Conservation (phyloP, 2,329 filamentous ascomycete genomes). For the Alternaria longipes region DNA sequence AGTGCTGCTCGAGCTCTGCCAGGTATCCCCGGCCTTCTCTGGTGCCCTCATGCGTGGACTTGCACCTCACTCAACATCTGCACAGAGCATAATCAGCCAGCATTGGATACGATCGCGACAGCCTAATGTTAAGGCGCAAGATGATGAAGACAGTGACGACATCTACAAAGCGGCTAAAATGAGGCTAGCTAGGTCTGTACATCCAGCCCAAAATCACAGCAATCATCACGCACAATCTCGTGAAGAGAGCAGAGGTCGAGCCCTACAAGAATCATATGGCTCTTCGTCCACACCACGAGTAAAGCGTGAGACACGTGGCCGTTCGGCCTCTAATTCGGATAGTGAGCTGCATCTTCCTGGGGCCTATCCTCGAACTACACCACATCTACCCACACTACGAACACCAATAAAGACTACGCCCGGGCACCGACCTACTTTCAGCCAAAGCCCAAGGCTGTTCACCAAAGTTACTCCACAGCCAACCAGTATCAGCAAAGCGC, state of each 20-base stretch:
- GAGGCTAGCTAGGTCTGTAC: background rate
- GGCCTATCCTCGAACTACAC: slow-evolving; percentile 6
- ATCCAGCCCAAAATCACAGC: background rate
- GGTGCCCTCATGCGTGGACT: slow-evolving; percentile 47
- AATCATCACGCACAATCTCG: background rate
- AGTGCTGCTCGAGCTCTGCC: slow-evolving; percentile 42
- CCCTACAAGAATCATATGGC: background rate
- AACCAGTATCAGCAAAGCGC: background rate
- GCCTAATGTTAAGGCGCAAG: background rate
- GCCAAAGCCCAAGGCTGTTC: background rate
- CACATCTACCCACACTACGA: background rate
- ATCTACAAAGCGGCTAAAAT: slow-evolving; percentile 20
- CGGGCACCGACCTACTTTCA: background rate
- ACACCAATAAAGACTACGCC: background rate
- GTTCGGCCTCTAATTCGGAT: slow-evolving; percentile 19
- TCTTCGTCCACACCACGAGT: slow-evolving; percentile 17
- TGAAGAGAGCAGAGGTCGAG: background rate
- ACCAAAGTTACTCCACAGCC: background rate
- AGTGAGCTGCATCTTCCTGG: slow-evolving; percentile 19
- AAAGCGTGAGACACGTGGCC: slow-evolving; percentile 20
- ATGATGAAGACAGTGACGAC: slow-evolving; percentile 15
- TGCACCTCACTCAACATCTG: slow-evolving; percentile 40
- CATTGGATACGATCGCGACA: slow-evolving; percentile 12
- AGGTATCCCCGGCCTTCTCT: slow-evolving; percentile 42
- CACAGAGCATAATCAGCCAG: slow-evolving; percentile 28